These are phyloP conservation scores for Sarocladium brachiariae DNA, from an alignment of 2,329 filamentous ascomycete species.

Conservation along the genomic window DNA sequence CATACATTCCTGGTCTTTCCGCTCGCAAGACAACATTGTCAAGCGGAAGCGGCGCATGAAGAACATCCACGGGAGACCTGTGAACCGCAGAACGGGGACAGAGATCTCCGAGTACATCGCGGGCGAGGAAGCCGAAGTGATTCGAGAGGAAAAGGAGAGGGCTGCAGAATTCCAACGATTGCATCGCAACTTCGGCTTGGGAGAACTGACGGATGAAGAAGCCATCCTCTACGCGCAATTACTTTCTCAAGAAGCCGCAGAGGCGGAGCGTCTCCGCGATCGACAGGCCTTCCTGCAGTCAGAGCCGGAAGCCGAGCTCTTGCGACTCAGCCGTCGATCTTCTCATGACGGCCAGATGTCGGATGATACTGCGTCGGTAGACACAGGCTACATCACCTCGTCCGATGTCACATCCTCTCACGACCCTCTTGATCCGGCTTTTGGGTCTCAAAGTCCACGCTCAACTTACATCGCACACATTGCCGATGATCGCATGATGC, in stretches of 20 bases:
- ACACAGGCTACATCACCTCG: background rate
- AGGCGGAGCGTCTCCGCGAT: conserved; percentile 4
- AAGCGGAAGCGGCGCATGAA: conserved; percentile 71
- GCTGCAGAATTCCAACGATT: conserved; percentile 64
- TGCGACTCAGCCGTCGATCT: background rate
- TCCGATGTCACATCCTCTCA: conserved; percentile 2
- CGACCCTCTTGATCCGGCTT: background rate
- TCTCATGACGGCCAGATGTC: conserved; percentile 1
- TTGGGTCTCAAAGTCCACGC: background rate
- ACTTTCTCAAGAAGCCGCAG: conserved; percentile 51
- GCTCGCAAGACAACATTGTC: conserved; percentile 69
- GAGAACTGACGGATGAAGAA: conserved; percentile 59
- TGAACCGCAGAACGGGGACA: conserved; percentile 51
- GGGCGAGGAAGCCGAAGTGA: conserved; percentile 76
- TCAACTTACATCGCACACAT: background rate
- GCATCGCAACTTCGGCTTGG: conserved; percentile 73
- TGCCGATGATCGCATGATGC: background rate
- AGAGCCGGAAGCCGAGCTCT: conserved; percentile 1
- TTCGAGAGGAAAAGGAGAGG: conserved; percentile 61
- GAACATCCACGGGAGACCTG: conserved; percentile 45
- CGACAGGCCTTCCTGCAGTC: background rate
- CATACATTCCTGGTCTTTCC: conserved; percentile 90
- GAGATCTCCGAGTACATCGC: conserved; percentile 76
- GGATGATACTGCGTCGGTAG: conserved; percentile 2
- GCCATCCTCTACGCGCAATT: conserved; percentile 58